Evolutionary conservation across 192 early-diverging fungal genomes (phyloP).

Genomic region (Backusella sp.): DNA sequence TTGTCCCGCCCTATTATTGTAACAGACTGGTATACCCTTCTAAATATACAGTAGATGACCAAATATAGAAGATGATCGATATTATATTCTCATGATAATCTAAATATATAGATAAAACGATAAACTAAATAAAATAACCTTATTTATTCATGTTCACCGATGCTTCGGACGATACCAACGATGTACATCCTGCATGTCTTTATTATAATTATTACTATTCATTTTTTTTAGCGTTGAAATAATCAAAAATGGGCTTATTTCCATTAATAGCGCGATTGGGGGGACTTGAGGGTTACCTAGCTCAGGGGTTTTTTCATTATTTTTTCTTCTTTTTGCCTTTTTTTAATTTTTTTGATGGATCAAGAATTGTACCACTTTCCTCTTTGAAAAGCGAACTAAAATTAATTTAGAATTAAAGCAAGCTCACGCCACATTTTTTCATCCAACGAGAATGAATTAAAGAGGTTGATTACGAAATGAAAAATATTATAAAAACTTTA

Average conservation of each 20-base stretch:
- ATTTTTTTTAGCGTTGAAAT: background rate
- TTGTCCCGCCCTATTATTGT: background rate
- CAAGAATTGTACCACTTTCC: background rate
- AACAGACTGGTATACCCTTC: background rate
- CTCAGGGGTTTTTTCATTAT: background rate
- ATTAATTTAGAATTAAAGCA: conserved; percentile 6
- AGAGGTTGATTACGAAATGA: background rate
- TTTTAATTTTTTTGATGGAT: conserved; percentile 10
- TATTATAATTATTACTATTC: background rate
- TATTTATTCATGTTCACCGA: background rate
- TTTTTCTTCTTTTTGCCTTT: background rate
- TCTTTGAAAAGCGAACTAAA: background rate
- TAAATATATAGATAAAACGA: background rate
- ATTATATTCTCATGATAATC: background rate
- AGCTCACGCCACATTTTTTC: conserved; percentile 20
- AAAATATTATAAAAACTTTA: background rate
- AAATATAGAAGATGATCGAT: conserved; percentile 4
- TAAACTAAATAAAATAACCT: background rate
- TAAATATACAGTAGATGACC: background rate
- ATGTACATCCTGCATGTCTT: background rate
- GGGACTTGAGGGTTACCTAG: background rate
- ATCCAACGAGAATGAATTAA: conserved; percentile 1
- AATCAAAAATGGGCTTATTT: background rate
- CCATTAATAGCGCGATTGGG: background rate
- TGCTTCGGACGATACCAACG: background rate